phyloP scores from a whole-genome alignment of 192 early-diverging fungal genomes.

The Coemansia sp. region DNA sequence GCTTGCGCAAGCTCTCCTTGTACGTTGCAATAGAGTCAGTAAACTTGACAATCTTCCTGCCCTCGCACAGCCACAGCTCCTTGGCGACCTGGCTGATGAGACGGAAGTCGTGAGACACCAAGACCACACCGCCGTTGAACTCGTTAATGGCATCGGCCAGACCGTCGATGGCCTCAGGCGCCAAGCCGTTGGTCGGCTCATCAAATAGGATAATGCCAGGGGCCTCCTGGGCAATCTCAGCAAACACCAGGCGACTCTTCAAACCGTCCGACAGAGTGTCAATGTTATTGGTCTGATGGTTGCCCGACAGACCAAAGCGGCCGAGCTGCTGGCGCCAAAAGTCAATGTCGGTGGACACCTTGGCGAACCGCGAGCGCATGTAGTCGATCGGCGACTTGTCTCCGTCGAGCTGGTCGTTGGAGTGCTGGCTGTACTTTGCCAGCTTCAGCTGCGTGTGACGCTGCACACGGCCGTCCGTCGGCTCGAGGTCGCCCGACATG shows the following conservation, averaged over 20 bases:
- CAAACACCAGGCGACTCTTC: constrained; percentile 85
- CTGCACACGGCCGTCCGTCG: constrained; percentile 81
- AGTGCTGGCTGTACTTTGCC: constrained; percentile 96
- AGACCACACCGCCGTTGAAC: constrained; percentile 94
- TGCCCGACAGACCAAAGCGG: constrained; percentile 88
- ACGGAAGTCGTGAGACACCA: constrained; percentile 99
- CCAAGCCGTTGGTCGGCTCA: constrained; percentile 95
- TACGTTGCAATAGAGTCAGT: constrained; percentile 81
- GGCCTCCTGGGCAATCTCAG: constrained; percentile 61
- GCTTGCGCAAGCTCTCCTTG: constrained; percentile 86
- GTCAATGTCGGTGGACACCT: constrained; percentile 76
- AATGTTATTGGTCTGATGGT: constrained; percentile 90
- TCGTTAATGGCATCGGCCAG: constrained; percentile 93
- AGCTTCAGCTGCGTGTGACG: constrained; percentile 93
- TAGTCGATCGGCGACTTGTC: constrained; percentile 87
- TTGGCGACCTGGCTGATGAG: constrained; percentile 94
- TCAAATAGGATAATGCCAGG: constrained; percentile 91
- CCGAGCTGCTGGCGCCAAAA: constrained; percentile 93
- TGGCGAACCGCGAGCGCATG: constrained; percentile 79
- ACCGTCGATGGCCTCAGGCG: constrained; percentile 90
- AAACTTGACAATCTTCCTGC: constrained; percentile 72
- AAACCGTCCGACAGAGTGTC: constrained; percentile 90
- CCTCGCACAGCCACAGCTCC: constrained; percentile 93
- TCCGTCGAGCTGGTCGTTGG: constrained; percentile 92
- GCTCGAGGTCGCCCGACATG: constrained; percentile 85